phyloP scores from a whole-genome alignment of 2,329 filamentous ascomycete genomes.

The Alternaria rosae region DNA sequence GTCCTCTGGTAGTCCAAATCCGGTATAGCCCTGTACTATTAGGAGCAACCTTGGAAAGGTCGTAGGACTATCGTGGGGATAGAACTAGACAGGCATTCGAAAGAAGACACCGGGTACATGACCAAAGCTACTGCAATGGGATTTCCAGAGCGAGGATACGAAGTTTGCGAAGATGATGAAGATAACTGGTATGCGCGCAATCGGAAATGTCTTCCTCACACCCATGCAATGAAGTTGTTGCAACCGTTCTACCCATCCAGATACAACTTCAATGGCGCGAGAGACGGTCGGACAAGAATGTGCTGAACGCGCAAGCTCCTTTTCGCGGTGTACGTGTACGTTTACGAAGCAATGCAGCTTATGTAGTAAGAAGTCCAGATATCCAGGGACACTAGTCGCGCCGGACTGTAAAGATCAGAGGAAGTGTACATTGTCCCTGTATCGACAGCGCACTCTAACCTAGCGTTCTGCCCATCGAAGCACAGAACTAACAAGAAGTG shows the following conservation, averaged over 20 bases:
- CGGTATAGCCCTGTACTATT: not conserved
- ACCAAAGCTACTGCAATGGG: not conserved
- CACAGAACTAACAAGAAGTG: fast-evolving
- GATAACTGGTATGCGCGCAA: not conserved
- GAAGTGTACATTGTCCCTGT: too few species aligned
- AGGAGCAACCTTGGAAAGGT: not conserved
- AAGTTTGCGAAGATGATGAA: not conserved
- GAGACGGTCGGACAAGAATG: fast-evolving
- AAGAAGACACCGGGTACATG: not conserved
- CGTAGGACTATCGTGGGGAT: not conserved
- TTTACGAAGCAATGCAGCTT: not conserved
- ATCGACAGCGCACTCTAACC: too few species aligned
- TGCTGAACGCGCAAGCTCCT: fast-evolving
- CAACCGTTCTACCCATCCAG: not conserved
- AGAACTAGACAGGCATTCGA: not conserved
- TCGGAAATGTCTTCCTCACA: not conserved
- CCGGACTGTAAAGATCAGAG: too few species aligned
- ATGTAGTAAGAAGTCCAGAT: not conserved
- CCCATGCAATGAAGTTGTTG: not conserved
- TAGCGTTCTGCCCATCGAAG: not conserved
- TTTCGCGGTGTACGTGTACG: not conserved
- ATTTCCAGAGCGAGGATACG: fast-evolving
- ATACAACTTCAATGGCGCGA: not conserved
- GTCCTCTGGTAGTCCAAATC: not conserved
- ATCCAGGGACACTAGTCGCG: not conserved